Base-by-base conservation (phyloP, 352 stramenopile genomes). In the Hyphochytrium catenoides region DNA sequence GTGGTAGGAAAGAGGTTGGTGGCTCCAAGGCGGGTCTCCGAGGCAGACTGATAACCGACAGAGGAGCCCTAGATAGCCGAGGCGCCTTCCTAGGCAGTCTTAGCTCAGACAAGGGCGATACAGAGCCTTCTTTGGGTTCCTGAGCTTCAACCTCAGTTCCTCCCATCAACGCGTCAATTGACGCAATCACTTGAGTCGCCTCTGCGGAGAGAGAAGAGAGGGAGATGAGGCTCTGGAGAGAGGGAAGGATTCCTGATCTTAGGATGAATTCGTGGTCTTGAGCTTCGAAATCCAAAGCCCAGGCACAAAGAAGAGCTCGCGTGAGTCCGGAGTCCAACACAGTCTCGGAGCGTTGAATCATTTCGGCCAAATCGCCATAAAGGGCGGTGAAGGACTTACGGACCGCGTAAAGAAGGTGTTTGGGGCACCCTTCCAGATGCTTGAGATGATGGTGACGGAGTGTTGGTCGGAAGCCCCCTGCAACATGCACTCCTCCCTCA, bases 391-490 rank as follows among this genome's bases (percentile, higher is more conserved):
- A 85, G 2, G 67, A 57, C 8, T 32, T 34, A 40, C 75, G 67
- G 8, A 81, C 56, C 4, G 40, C 47, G 20, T 78, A 45, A 4
- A 62, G 51, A 15, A 53, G 69, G 3, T 57, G 54, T 11, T 62
- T 54, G 46, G 59, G 74, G 35, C 65, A 85, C 0, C 67, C 70
- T 51, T 85, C 70, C 9, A 85, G 54, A 11, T 68, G 67, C 41
- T 85, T 85, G 18, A 82, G 43, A 31, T 85, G 82, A 31, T 85
- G 70, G 26, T 85, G 70, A 1, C 70, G 54, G 24, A 81, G 65
- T 0, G 70, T 85, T 28, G 70, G 67, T 6, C 70, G 65, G 34
- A 85, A 85, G 0, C 62, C 78, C 36, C 79, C 65, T 3, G 63
- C 61, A 1, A 82, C 48, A n/a, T 74, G 48, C 30, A 74, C 59